Conservation (phyloP, 2,329 filamentous ascomycete species). For the Erysiphe pisi region DNA sequence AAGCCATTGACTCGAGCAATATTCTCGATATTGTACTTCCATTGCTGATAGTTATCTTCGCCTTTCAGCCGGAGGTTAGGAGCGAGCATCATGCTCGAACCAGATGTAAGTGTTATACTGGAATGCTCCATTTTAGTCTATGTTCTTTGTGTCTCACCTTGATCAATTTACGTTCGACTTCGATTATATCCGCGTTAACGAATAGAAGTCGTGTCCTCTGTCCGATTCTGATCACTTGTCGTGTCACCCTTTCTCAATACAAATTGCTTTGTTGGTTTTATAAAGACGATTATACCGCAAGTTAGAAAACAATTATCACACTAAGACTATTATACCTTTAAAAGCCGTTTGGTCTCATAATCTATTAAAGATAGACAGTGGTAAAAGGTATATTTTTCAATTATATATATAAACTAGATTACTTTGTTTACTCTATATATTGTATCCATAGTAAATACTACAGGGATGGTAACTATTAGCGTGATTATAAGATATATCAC, state of each 20-base stretch:
- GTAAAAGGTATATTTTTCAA: background rate
- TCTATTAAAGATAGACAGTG: background rate
- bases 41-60: too few species aligned
- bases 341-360: constrained; percentile 8
- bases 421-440: background rate
- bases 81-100: background rate
- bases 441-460: background rate
- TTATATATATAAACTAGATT: background rate
- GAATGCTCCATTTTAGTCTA: background rate
- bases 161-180: background rate
- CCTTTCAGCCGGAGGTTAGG: too few species aligned
- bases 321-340: background rate
- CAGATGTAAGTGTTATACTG: background rate
- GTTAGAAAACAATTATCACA: background rate
- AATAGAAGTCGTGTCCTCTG: background rate
- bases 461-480: background rate
- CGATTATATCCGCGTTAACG: background rate
- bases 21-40: too few species aligned
- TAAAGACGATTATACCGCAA: background rate
- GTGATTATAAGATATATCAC: too few species aligned
- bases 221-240: background rate
- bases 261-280: background rate
- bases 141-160: background rate
- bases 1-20: too few species aligned
- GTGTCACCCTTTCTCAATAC: background rate